Base-by-base conservation (phyloP, 75 land plant species). In the Adiantum capillusveneris region DNA sequence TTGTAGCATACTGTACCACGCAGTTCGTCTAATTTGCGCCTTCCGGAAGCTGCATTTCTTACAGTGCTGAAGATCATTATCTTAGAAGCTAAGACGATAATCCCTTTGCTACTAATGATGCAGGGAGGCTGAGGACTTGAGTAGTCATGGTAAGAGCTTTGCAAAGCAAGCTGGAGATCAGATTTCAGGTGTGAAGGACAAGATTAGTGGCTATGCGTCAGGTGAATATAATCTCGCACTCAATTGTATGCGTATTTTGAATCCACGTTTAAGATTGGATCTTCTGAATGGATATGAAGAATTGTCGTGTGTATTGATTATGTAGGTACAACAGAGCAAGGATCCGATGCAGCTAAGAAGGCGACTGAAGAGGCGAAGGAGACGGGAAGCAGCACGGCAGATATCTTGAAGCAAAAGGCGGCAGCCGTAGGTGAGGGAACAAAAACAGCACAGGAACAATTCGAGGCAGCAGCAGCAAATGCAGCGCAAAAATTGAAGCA, bases 131-230 rank as follows among this genome's bases (percentile, higher is more conserved):
- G 50, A 46, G 22, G 50, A 46, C 5, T n/a, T n/a, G n/a, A n/a
- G n/a, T n/a, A n/a, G n/a, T n/a, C n/a, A n/a, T n/a, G n/a, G n/a
- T n/a, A n/a, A n/a, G n/a, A n/a, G n/a, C n/a, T n/a, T 21, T 18
- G 50, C 50, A 3, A 46, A 46, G 50, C 50, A 46, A 14, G 50
- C 50, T 6, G 50, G 50, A 6, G 50, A 46, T n/a, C 50, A 46
- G 12, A 21, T 46, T 5, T 46, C 50, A 2, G 5, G 12, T 5
- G 22, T 17, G 17, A 46, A 46, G 50, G 50, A 46, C 50, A 46
- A 46, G 17, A 46, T 46, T 6, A 21, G 13, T 18, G 22, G 50
- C 6, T 14, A 46, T 2, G 6, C 22, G 2, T 3, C 50, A 18
- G 50, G 50, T 46, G 5, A 46, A 18, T n/a, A n/a, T 46, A 17